Percentiles rank a stretch among this genome's conserved stretches.
Evolutionary conservation across 2,329 filamentous ascomycete species (phyloP).

Genomic region (Aureobasidium leucospermi): DNA sequence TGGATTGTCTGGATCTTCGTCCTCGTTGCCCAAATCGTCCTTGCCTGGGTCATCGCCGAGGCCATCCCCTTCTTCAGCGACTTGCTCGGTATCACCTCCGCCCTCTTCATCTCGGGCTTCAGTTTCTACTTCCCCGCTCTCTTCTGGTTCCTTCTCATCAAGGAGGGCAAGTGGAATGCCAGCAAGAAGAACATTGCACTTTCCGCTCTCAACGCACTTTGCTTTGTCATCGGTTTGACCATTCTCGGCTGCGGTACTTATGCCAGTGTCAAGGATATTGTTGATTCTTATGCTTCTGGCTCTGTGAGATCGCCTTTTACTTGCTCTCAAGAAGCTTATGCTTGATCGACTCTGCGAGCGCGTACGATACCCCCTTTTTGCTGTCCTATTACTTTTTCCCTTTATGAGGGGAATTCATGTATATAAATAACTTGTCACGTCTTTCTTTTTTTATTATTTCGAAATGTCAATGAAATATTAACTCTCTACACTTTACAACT

Average conservation of each 20-base stretch:
- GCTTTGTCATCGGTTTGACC: constrained; percentile 32
- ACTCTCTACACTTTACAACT: too few relatives aligned
- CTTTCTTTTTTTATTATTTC: too few relatives aligned
- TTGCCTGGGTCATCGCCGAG: constrained; percentile 64
- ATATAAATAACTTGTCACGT: background rate
- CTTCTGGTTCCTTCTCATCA: constrained; percentile 39
- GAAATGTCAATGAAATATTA: too few relatives aligned
- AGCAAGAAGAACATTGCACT: constrained; percentile 37
- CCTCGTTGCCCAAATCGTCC: constrained; percentile 49
- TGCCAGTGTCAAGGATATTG: constrained; percentile 38
- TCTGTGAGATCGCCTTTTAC: constrained; percentile 35
- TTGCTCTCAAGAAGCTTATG: constrained; percentile 29
- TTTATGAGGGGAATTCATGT: background rate
- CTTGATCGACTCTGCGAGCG: constrained; percentile 15
- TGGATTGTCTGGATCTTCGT: constrained; percentile 55
- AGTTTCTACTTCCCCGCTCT: constrained; percentile 32
- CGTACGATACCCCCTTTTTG: too few relatives aligned
- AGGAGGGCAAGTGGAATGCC: constrained; percentile 41
- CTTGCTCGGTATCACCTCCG: constrained; percentile 57
- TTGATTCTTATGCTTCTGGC: constrained; percentile 32
- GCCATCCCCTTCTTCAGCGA: constrained; percentile 66
- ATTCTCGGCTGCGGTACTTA: constrained; percentile 36
- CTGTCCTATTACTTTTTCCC: background rate
- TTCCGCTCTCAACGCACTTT: constrained; percentile 37
- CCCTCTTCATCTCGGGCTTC: constrained; percentile 63